These are phyloP conservation scores for Amanita brunnescens DNA, from an alignment of 768 basidiomycete genomes.

Conservation along the genomic window DNA sequence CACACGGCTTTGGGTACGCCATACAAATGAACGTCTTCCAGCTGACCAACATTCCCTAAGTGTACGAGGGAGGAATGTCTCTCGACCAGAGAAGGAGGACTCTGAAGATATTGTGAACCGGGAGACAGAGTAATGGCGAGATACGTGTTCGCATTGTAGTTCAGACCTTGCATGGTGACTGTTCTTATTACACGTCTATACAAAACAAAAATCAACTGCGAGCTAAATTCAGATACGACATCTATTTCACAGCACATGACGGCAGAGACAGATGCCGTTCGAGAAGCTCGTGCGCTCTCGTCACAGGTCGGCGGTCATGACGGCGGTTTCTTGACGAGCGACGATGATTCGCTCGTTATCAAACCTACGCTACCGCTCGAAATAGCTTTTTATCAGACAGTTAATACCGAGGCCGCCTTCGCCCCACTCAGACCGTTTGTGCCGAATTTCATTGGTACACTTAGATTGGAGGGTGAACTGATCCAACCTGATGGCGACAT, in stretches of 20 bases:
- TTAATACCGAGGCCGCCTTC: conserved; percentile 33
- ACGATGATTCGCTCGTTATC: conserved; percentile 72
- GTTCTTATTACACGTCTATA: not conserved
- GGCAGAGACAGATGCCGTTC: conserved; percentile 9
- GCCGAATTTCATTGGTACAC: conserved; percentile 72
- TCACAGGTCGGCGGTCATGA: conserved; percentile 79
- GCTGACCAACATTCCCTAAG: conserved; percentile 32
- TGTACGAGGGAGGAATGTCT: conserved; percentile 27
- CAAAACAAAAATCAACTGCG: not conserved
- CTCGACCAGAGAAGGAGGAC: conserved; percentile 22
- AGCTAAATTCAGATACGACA: not conserved
- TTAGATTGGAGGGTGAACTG: conserved; percentile 61
- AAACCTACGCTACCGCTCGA: conserved; percentile 65
- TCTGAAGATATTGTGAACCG: conserved; percentile 21
- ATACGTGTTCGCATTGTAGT: conserved; percentile 32
- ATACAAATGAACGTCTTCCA: conserved; percentile 37
- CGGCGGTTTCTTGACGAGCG: conserved; percentile 60
- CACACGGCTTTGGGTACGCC: conserved; percentile 32
- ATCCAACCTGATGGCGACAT: conserved; percentile 23
- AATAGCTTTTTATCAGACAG: conserved; percentile 58
- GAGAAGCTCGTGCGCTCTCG: conserved; percentile 23
- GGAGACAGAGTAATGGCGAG: conserved; percentile 33
- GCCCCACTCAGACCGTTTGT: conserved; percentile 47
- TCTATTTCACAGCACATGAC: not conserved
- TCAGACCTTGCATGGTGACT: conserved; percentile 19